Conservation (phyloP, 306 rosid species). For the Delonix regia region DNA sequence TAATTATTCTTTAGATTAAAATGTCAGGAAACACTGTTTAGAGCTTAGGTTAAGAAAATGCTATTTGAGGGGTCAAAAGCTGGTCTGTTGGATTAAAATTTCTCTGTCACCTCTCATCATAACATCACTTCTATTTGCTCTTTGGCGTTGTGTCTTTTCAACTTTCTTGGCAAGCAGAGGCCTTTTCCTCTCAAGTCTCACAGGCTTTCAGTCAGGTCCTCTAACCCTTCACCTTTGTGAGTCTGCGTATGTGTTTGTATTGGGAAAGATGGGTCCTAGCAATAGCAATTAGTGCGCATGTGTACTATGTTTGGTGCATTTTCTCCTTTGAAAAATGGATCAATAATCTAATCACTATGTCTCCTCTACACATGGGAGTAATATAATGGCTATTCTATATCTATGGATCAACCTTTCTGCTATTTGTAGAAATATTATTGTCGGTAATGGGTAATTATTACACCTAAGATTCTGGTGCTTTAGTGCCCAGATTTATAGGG, state of each 20-base stretch:
- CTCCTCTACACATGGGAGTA: neutral
- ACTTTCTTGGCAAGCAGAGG: too few species aligned
- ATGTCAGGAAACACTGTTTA: neutral
- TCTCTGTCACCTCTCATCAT: neutral
- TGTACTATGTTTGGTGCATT: neutral
- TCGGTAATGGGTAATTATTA: too few species aligned
- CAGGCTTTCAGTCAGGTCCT: neutral
- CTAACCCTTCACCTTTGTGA: neutral
- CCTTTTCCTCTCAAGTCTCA: neutral
- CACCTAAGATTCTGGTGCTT: too few species aligned
- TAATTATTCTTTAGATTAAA: too few species aligned
- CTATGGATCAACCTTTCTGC: neutral
- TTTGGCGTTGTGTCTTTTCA: neutral
- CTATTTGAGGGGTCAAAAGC: too few species aligned
- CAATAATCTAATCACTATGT: neutral
- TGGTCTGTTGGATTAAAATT: too few species aligned
- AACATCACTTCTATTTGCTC: neutral
- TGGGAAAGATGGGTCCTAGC: neutral
- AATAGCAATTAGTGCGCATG: neutral
- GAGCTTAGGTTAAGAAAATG: neutral
- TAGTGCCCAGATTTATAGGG: too few species aligned
- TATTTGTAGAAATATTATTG: neutral
- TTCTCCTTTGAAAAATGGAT: neutral
- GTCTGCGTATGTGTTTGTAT: neutral
- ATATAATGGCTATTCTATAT: neutral